Conservation (phyloP, 768 basidiomycete genomes). For the Tubosaeta brunneosetosa region DNA sequence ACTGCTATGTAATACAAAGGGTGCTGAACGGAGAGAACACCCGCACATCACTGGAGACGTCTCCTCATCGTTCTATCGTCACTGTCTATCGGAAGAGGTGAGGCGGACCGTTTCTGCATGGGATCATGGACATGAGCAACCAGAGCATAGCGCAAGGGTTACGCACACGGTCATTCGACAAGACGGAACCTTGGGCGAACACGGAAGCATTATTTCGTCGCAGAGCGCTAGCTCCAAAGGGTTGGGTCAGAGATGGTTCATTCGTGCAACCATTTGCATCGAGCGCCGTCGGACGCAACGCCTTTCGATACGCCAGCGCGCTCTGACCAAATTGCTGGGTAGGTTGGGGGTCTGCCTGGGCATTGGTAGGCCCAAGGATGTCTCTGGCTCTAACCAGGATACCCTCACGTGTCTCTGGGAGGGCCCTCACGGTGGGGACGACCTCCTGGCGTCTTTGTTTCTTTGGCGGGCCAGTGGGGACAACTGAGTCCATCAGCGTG, state of each 20-base stretch:
- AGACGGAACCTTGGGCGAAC: conserved; percentile 17
- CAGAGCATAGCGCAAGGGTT: not conserved
- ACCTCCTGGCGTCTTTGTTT: conserved; percentile 36
- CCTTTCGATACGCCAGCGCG: conserved; percentile 18
- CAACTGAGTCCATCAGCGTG: conserved; percentile 53
- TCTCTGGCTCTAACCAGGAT: conserved; percentile 38
- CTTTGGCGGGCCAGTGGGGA: conserved; percentile 45
- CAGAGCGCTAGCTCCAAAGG: conserved; percentile 39
- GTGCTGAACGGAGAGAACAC: not conserved
- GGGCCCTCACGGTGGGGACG: conserved; percentile 41
- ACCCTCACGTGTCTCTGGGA: conserved; percentile 42
- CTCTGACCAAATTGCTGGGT: conserved; percentile 35
- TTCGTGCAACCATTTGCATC: not conserved
- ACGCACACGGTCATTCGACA: conserved; percentile 9
- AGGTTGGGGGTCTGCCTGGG: conserved; percentile 7
- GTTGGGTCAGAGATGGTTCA: conserved; percentile 33
- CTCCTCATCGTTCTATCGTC: conserved; percentile 10
- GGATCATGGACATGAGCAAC: not conserved
- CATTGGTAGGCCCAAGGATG: conserved; percentile 25
- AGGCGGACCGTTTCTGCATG: conserved; percentile 14
- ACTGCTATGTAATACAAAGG: not conserved
- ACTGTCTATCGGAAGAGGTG: conserved; percentile 2
- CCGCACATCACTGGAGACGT: conserved; percentile 7
- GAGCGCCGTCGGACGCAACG: not conserved
- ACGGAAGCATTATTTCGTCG: conserved; percentile 11